Conservation (phyloP, 2,329 filamentous ascomycete genomes). For the Ophiostoma tasmaniense region DNA sequence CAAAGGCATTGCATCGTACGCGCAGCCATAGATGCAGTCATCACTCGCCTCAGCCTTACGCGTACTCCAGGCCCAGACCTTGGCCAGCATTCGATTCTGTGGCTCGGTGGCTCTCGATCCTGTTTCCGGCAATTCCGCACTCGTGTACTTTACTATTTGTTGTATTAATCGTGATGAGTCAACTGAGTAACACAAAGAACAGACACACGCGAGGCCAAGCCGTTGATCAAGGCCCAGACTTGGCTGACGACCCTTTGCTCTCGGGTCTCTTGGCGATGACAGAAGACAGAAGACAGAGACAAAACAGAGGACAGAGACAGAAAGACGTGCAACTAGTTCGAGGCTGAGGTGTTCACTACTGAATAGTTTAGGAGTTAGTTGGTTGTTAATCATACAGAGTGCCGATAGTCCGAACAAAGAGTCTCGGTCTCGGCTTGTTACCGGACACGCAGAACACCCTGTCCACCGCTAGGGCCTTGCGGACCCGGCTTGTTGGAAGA, state of each 20-base stretch:
- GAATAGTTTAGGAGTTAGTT: too few species aligned
- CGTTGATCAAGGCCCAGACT: not conserved
- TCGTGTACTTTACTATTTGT: too few species aligned
- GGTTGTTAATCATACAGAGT: too few species aligned
- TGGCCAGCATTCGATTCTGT: not conserved
- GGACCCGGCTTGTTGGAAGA: not conserved
- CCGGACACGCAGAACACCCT: not conserved
- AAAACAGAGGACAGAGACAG: too few species aligned
- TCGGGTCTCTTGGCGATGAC: not conserved
- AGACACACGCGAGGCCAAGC: not conserved
- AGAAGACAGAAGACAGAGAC: too few species aligned
- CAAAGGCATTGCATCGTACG: not conserved
- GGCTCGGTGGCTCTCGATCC: not conserved
- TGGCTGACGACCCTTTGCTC: conserved; percentile 1
- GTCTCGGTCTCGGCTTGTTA: not conserved
- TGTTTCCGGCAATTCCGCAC: not conserved
- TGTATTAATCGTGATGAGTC: not conserved
- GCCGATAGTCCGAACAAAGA: not conserved
- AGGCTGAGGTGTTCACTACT: not conserved
- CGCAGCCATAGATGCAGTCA: not conserved
- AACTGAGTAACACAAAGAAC: not conserved
- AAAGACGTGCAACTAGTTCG: not conserved
- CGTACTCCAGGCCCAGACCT: not conserved
- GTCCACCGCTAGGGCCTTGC: not conserved
- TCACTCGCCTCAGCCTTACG: not conserved